Evolutionary conservation across 768 basidiomycete species (phyloP).

Genomic region (Tubosaeta brunneosetosa): DNA sequence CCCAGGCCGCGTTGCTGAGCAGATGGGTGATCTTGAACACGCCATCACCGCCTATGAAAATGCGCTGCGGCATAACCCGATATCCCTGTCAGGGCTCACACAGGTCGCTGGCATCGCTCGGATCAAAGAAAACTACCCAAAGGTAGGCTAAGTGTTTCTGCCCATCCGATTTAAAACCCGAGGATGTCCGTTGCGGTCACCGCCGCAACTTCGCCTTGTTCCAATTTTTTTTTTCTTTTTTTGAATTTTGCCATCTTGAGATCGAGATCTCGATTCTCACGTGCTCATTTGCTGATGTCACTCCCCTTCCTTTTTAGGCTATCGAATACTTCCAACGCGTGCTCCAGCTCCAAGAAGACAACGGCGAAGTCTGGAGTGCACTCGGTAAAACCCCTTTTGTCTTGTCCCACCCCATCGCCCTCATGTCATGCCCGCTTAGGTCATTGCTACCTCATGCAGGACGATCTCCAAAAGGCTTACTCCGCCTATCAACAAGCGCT

Average conservation of each 20-base stretch:
- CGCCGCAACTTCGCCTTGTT: conserved; percentile 6
- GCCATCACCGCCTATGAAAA: conserved; percentile 92
- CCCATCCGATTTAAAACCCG: conserved; percentile 26
- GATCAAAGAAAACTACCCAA: conserved; percentile 96
- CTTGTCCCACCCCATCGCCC: conserved; percentile 10
- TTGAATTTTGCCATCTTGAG: conserved; percentile 10
- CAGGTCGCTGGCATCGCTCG: conserved; percentile 95
- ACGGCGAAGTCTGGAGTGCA: conserved; percentile 98
- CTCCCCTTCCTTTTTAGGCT: conserved; percentile 52
- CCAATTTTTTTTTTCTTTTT: conserved; percentile 7
- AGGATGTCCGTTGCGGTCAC: conserved; percentile 29
- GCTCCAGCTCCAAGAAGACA: conserved; percentile 85
- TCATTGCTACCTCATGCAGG: conserved; percentile 98
- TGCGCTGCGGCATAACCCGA: conserved; percentile 91
- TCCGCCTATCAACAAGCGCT: conserved; percentile 98
- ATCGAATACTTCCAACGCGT: conserved; percentile 97
- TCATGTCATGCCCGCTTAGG: conserved; percentile 42
- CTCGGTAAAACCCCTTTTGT: conserved; percentile 54
- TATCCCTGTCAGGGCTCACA: conserved; percentile 83
- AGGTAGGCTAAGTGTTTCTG: conserved; percentile 50
- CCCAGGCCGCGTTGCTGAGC: conserved; percentile 90
- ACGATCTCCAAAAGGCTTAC: conserved; percentile 98
- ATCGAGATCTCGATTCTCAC: conserved; percentile 30
- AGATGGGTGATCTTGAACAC: conserved; percentile 90
- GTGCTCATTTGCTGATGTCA: conserved; percentile 30